Evolutionary conservation across 2,329 filamentous ascomycete species (phyloP), one percentile per base, ranked within the genome.

Genomic region (Harringtonia lauricola): DNA sequence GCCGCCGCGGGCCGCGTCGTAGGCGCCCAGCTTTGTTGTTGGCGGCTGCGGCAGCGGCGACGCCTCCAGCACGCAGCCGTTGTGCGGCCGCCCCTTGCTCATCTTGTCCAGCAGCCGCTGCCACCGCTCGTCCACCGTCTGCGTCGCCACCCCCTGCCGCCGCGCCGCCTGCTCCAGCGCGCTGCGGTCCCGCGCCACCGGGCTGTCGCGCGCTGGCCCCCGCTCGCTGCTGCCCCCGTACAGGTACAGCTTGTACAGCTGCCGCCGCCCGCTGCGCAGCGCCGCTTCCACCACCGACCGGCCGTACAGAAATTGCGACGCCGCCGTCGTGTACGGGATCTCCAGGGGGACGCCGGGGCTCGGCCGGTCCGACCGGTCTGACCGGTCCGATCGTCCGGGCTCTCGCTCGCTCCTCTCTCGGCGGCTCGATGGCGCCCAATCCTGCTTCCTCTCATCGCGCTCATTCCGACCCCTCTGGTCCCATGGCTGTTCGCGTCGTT

Each of bases 231-330:
- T 66, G 42, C 76, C 77, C 39, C 67, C 69, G 56, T 83, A 82
- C 12, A 95, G 67, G 59, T 96, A 95, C 4, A 98, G 72, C 43
- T 80, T 84, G 66, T 95, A 94, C 3, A 94, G 64, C 55, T 85
- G 79, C 45, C 92, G 79, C 29, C 78, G 72, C 12, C 68, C 68
- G 38, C 64, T 59, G 51, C 72, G 78, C 18, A 98, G 66, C 0
- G 88, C 89, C 18, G 89, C 84, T 49, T 83, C 72, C 19, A 96
- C 86, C 2, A 86, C 79, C 2, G 83, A 85, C 36, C 75, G 76
- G 7, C 92, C 92, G 57, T 94, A 96, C 2, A 98, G 68, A 54
- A 95, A 96, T 49, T 95, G 83, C 0, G 89, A 95, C 6, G 86
- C 86, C 0, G 90, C 83, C 1, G 87, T 94, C 0, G 86, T 87